These are phyloP conservation scores for Trichoderma polysporum DNA, from an alignment of 2,329 filamentous ascomycete species.

Conservation along the genomic window DNA sequence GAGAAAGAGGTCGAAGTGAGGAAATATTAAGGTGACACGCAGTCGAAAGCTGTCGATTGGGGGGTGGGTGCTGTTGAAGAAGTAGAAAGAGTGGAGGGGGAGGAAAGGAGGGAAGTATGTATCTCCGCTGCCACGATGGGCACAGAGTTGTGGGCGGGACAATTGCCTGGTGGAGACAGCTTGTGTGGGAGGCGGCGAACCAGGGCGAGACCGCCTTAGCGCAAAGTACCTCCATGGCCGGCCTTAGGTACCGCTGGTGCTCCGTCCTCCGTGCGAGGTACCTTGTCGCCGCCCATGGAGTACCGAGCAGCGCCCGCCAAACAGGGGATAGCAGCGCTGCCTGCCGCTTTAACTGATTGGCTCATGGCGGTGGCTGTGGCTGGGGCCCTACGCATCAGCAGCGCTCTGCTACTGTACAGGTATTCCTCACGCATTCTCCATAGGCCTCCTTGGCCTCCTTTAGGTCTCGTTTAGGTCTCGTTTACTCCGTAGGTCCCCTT, in stretches of 20 bases:
- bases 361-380: slow-evolving; percentile 34
- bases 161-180: slow-evolving; percentile 34
- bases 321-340: slow-evolving; percentile 28
- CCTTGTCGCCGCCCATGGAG: not conserved
- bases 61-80: slow-evolving; percentile 32
- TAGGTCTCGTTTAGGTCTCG: slow-evolving; percentile 6
- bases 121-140: slow-evolving; percentile 23
- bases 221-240: not conserved
- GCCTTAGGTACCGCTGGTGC: not conserved
- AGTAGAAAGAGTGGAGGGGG: slow-evolving; percentile 36
- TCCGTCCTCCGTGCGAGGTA: not conserved
- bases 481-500: slow-evolving; percentile 10
- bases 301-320: not conserved
- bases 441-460: not conserved
- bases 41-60: slow-evolving; percentile 25
- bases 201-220: slow-evolving; percentile 23
- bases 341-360: slow-evolving; percentile 40
- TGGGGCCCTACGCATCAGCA: not conserved
- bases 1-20: slow-evolving; percentile 24
- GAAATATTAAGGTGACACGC: slow-evolving; percentile 22
- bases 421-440: not conserved
- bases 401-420: not conserved
- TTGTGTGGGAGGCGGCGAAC: slow-evolving; percentile 22
- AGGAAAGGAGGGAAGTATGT: slow-evolving; percentile 32
- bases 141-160: slow-evolving; percentile 37